Base-by-base conservation (phyloP, 2,329 filamentous ascomycete genomes). In the Penicillium capsulatum region DNA sequence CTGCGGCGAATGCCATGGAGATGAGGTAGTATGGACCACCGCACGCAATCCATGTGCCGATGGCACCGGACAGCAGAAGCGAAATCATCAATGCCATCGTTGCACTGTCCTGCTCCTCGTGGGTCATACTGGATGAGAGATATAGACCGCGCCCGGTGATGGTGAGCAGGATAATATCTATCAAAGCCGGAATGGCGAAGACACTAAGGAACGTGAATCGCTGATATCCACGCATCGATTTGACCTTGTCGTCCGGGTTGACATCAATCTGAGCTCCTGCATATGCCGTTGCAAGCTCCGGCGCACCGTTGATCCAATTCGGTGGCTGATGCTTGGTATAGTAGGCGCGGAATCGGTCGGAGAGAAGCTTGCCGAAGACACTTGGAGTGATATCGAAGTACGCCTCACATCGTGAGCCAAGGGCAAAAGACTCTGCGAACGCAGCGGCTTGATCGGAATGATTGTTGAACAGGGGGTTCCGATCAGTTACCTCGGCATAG, bases 371-470 rank as follows among this genome's bases (percentile, higher is more conserved):
- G 35, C 74, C 74, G 22, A 77, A 62, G 4, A 65, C 64, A 19
- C 69, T 70, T 2, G 74, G 73, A 2, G 65, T 54, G 34, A 81
- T 70, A 42, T 78, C 77, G 42, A 82, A 80, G 52, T 81, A 82
- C 1, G 74, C 69, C 44, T 81, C 77, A 51, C 79, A 83, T 38
- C 78, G 74, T 3, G 79, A 81, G 1, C 79, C 79, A 2, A 81
- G 64, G 0, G 77, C 79, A 59, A 80, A 82, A 0, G 80, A 72
- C 54, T 82, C 79, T 1, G 79, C 74, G 50, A 82, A 82, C 5
- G 77, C 77, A 20, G 77, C 79, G 10, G 79, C 78, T 56, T 83
- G 79, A 40, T 82, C 79, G 2, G 77, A 67, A 40, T 80, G 78
- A 14, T 73, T 69, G 38, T 80, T 76, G 58, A 80, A 79, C 7